Evolutionary conservation across 805 yeast genomes (phyloP), one percentile per base, ranked within the genome.

Genomic region (Novakomyces olei): DNA sequence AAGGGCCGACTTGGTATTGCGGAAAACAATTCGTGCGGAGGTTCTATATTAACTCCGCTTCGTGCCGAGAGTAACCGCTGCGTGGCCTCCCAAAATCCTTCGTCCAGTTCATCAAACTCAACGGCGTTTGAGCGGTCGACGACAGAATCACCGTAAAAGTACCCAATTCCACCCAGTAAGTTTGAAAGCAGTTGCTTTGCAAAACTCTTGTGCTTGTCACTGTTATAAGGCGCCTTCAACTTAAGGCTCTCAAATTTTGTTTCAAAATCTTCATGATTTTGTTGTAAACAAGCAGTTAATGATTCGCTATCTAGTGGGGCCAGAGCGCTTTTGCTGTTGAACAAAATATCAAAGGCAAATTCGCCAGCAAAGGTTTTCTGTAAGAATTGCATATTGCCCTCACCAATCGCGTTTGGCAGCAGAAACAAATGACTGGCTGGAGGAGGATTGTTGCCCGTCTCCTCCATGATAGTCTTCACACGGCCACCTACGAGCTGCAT

Each of bases 1-100:
- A 78, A 79, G 1, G 92, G 79, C 33, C 98, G 63, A 31, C 93
- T 78, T 2, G 98, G 98, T 22, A 80, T 88, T 15, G 80, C 61
- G 0, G 88, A 66, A 44, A 81, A 78, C 31, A 88, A 54, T 40
- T 72, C 78, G 38, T 57, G 53, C 1, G 93, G 92, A 0, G 83
- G 88, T 45, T 78, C 92, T 9, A 58, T 52, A n/a, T 46, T 37
- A 0, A 83, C 80, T 5, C 18, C 8, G 2, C 33, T 35, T 6
- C 37, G 30, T 10, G 33, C 40, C n/a, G 22, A 27, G 19, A 29
- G 34, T n/a, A 31, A 25, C 1, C 39, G 37, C n/a, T 44, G 46
- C 3, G 33, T 39, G 4, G 38, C 39, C 5, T 34, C 33, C 14
- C 32, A 33, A 5, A 32, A 25, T 9, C 34, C 44, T 9, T 65